Conservation (phyloP, 768 basidiomycete species). For the Lentinus brumalis region DNA sequence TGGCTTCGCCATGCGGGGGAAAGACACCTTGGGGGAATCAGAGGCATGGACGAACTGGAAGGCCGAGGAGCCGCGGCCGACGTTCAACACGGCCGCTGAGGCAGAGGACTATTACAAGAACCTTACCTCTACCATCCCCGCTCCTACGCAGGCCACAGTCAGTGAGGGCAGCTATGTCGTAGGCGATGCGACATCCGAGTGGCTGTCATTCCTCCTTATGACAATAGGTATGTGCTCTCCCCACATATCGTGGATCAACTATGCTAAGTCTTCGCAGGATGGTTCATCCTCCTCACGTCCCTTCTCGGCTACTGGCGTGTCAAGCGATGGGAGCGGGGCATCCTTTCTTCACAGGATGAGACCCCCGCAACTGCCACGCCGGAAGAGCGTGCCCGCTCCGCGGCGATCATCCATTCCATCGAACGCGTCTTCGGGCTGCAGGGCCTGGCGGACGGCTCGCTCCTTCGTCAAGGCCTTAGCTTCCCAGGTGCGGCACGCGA, state of each 20-base stretch:
- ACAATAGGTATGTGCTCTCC: constrained; percentile 58
- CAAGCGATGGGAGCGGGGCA: constrained; percentile 84
- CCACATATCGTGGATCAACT: neutral
- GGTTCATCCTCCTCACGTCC: constrained; percentile 90
- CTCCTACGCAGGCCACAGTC: constrained; percentile 2
- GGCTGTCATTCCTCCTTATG: constrained; percentile 96
- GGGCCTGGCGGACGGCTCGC: constrained; percentile 29
- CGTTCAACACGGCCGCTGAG: constrained; percentile 47
- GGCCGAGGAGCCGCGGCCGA: constrained; percentile 33
- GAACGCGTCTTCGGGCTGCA: constrained; percentile 32
- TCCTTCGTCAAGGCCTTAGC: constrained; percentile 35
- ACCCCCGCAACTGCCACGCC: constrained; percentile 24
- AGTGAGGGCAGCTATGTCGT: constrained; percentile 13
- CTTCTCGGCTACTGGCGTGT: constrained; percentile 88
- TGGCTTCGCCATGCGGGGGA: constrained; percentile 75
- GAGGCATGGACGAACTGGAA: constrained; percentile 34
- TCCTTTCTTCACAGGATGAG: constrained; percentile 58
- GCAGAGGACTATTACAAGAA: constrained; percentile 46
- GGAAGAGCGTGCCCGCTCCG: constrained; percentile 21
- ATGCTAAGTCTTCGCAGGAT: constrained; percentile 45
- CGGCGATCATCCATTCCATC: constrained; percentile 30
- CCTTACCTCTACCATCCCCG: constrained; percentile 23
- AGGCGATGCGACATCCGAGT: constrained; percentile 77
- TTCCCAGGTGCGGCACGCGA: constrained; percentile 21
- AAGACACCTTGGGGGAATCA: constrained; percentile 32